Evolutionary conservation across 805 yeast species (phyloP).

Genomic region (Candida namnaoensis): DNA sequence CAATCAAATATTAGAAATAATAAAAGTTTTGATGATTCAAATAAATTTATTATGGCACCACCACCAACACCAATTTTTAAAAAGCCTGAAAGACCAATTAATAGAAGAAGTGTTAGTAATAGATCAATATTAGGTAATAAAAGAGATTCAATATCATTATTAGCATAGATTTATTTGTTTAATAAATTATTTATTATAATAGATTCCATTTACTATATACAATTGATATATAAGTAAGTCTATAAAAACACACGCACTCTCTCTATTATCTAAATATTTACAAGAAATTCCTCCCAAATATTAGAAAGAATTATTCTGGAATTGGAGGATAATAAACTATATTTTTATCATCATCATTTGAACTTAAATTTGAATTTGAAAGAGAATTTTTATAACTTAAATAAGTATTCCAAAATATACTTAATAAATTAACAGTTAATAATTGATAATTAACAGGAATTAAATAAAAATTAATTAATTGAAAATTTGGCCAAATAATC

Average conservation of each 20-base stretch:
- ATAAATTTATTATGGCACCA: not conserved
- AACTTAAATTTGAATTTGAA: conserved; percentile 8
- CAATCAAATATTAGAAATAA: too few relatives aligned
- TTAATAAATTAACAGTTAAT: conserved; percentile 57
- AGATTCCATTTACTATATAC: too few relatives aligned
- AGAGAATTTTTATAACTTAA: conserved; percentile 52
- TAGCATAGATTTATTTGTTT: conserved; percentile 1
- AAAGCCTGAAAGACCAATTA: not conserved
- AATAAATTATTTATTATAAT: too few relatives aligned
- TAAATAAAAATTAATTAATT: conserved; percentile 63
- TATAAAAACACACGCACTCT: too few relatives aligned
- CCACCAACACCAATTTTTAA: not conserved
- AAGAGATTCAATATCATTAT: conserved; percentile 7
- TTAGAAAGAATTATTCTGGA: conserved; percentile 19
- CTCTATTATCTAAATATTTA: too few relatives aligned
- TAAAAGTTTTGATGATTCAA: too few relatives aligned
- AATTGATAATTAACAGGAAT: conserved; percentile 69
- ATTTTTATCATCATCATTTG: conserved; percentile 2
- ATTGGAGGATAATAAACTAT: conserved; percentile 31
- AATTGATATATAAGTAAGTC: too few relatives aligned
- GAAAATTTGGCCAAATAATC: conserved; percentile 88
- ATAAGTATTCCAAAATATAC: conserved; percentile 81
- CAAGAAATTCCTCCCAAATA: too few relatives aligned
- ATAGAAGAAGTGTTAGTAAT: not conserved
- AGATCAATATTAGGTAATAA: not conserved